These are phyloP conservation scores for Epicoccum sorghinum DNA, from an alignment of 2,329 filamentous ascomycete genomes.

Conservation along the genomic window DNA sequence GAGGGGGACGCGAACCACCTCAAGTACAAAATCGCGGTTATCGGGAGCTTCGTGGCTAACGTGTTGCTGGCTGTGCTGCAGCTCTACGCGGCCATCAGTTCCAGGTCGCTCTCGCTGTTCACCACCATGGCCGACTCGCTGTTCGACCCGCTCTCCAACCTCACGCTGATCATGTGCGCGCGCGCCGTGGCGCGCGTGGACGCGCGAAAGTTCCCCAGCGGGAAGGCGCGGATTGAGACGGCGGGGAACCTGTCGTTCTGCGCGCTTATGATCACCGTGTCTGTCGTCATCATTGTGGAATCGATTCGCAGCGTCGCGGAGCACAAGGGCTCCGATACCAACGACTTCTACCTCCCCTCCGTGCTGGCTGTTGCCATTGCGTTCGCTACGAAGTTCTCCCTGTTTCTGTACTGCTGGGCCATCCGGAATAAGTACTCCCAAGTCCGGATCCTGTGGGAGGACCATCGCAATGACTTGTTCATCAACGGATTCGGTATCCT, in stretches of 20 bases:
- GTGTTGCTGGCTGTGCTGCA: slow-evolving; percentile 79
- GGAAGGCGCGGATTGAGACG: slow-evolving; percentile 92
- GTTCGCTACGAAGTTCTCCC: slow-evolving; percentile 78
- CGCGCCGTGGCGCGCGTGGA: slow-evolving; percentile 90
- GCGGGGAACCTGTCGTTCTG: slow-evolving; percentile 96
- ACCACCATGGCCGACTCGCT: slow-evolving; percentile 96
- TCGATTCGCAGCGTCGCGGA: slow-evolving; percentile 73
- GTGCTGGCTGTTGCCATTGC: slow-evolving; percentile 85
- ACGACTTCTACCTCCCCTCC: slow-evolving; percentile 77
- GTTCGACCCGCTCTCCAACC: slow-evolving; percentile 89
- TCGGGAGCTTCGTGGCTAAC: slow-evolving; percentile 78
- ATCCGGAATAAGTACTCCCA: slow-evolving; percentile 90
- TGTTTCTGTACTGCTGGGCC: slow-evolving; percentile 93
- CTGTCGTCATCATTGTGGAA: slow-evolving; percentile 89
- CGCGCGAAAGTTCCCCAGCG: slow-evolving; percentile 82
- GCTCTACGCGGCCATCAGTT: slow-evolving; percentile 85
- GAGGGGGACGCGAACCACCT: slow-evolving; percentile 82
- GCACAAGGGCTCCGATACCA: slow-evolving; percentile 53
- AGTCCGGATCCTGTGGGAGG: slow-evolving; percentile 91
- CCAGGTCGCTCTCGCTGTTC: slow-evolving; percentile 91
- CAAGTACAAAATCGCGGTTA: slow-evolving; percentile 71
- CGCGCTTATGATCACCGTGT: slow-evolving; percentile 93
- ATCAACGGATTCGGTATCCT: slow-evolving; percentile 94
- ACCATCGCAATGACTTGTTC: slow-evolving; percentile 95
- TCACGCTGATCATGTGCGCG: slow-evolving; percentile 84